These are phyloP conservation scores for Ophiostoma tasmaniense DNA, from an alignment of 2,329 filamentous ascomycete species.

Conservation along the genomic window DNA sequence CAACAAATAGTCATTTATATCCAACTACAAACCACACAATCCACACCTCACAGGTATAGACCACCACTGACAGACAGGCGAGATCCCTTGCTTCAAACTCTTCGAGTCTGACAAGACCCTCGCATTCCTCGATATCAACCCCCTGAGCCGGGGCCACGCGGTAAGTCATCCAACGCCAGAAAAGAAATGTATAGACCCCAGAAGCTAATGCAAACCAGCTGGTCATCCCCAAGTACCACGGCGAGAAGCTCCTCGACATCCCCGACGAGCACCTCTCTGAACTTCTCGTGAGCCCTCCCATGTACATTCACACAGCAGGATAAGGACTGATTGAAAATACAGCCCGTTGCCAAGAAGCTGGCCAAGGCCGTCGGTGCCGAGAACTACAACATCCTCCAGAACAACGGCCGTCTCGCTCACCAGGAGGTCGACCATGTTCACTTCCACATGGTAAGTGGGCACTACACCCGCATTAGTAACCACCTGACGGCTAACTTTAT, in stretches of 20 bases:
- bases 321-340: neutral
- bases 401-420: constrained; percentile 87
- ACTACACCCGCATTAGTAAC: neutral
- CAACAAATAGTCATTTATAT: neutral
- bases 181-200: neutral
- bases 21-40: neutral
- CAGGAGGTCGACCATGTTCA: constrained; percentile 92
- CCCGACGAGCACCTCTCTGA: constrained; percentile 81
- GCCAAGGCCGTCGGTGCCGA: constrained; percentile 64
- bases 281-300: constrained; percentile 53
- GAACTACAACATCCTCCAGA: constrained; percentile 92
- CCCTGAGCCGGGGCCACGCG: constrained; percentile 78
- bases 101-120: constrained; percentile 89
- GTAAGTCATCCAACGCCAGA: constrained; percentile 41
- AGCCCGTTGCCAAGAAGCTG: constrained; percentile 81
- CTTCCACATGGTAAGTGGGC: constrained; percentile 71
- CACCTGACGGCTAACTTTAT: neutral
- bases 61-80: constrained; percentile 47
- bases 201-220: constrained; percentile 49
- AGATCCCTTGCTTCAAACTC: constrained; percentile 94
- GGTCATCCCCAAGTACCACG: constrained; percentile 92
- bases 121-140: constrained; percentile 93
- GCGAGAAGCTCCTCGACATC: constrained; percentile 83
- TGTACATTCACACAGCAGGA: neutral
- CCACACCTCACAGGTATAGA: neutral